Evolutionary conservation across 345 rosid species (phyloP).

Genomic region (Populus simonii): DNA sequence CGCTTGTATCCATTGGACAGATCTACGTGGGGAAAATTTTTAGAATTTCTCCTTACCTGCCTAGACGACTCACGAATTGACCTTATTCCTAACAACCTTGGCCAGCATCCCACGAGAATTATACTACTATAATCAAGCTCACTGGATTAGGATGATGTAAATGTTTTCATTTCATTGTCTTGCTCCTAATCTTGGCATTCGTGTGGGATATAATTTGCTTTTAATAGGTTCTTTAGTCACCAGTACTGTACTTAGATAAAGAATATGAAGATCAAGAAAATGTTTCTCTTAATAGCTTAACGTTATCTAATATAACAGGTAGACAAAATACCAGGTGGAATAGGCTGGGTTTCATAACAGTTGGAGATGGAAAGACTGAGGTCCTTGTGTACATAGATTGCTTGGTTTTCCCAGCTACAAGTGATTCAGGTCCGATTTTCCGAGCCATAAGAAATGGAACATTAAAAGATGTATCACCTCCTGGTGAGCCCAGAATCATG

Average conservation of each 20-base stretch:
- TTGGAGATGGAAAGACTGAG: conserved; percentile 72
- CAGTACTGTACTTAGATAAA: no score
- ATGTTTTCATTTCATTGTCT: background rate
- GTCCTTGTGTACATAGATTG: conserved; percentile 85
- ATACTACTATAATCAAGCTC: background rate
- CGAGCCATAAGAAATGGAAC: conserved; percentile 72
- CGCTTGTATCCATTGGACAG: no score
- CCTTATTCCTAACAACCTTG: no score
- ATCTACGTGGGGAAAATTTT: no score
- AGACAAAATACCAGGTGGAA: conserved; percentile 76
- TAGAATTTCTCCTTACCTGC: no score
- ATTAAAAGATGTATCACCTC: conserved; percentile 62
- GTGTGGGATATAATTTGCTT: no score
- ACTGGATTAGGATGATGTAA: background rate
- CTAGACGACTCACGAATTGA: no score
- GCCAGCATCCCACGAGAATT: no score
- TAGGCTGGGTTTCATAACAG: conserved; percentile 72
- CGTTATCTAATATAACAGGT: conserved; percentile 41
- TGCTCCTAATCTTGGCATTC: background rate
- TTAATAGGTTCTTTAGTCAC: no score
- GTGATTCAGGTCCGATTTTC: conserved; percentile 56
- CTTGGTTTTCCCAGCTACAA: conserved; percentile 53
- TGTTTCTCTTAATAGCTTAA: background rate
- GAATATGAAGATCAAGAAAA: background rate
- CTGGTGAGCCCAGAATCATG: conserved; percentile 92